These are phyloP conservation scores for Sphaerobolus stellatus DNA, from an alignment of 1,284 basidiomycete genomes.

Conservation along the genomic window DNA sequence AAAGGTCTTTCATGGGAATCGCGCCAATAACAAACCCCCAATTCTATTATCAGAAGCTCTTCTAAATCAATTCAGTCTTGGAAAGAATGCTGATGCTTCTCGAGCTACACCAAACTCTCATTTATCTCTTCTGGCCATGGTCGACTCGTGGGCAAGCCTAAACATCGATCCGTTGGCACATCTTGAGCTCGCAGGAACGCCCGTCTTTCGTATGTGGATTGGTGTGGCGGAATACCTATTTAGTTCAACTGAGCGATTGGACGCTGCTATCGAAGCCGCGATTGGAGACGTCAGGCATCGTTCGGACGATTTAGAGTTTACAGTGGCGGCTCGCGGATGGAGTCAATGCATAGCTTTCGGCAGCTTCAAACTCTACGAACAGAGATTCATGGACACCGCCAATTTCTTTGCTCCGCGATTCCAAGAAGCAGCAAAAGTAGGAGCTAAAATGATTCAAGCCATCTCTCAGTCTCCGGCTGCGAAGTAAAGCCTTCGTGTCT, in stretches of 20 bases:
- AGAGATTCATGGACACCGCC: constrained; percentile 80
- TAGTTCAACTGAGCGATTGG: constrained; percentile 57
- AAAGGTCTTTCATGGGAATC: constrained; percentile 63
- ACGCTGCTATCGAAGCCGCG: constrained; percentile 74
- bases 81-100: constrained; percentile 40
- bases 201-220: constrained; percentile 95
- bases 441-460: constrained; percentile 89
- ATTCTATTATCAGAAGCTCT: constrained; percentile 88
- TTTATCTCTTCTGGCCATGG: constrained; percentile 95
- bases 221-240: constrained; percentile 97
- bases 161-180: constrained; percentile 89
- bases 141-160: constrained; percentile 94
- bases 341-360: constrained; percentile 93
- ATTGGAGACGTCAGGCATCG: constrained; percentile 81
- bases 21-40: constrained; percentile 46
- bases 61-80: constrained; percentile 87
- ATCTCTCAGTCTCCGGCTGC: constrained; percentile 44
- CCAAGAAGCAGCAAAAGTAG: constrained; percentile 80
- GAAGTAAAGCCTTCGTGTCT: too few relatives aligned
- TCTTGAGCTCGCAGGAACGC: constrained; percentile 92
- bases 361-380: constrained; percentile 85
- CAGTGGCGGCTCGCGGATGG: constrained; percentile 95
- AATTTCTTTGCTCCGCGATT: constrained; percentile 87
- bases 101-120: constrained; percentile 74
- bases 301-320: constrained; percentile 91